Base-by-base conservation (phyloP, 169 alveolate species). In the Eimeria praecox region DNA sequence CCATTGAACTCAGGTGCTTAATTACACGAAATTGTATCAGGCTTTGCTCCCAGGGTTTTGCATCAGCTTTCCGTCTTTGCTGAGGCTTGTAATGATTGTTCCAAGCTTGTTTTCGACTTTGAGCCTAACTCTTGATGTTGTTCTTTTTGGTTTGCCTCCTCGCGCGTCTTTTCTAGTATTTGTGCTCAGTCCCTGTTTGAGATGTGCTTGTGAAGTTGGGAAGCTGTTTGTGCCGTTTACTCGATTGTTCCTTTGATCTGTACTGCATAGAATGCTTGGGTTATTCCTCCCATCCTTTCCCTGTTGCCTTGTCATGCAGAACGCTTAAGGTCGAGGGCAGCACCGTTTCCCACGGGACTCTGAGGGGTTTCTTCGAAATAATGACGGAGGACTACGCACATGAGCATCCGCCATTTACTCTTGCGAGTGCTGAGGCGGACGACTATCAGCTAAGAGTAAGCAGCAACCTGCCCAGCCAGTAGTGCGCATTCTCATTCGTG, bases 301-400 rank as follows among this genome's bases (percentile, higher is more conserved):
- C 80, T 22, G 30, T 22, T 69, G 78, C 54, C 1, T 59, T 33
- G 12, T 27, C 75, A 24, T 54, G 22, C 90, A 90, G 98, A 46
- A 95, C 98, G 0, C 85, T 97, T 82, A 97, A 97, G 66, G 96
- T 95, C 86, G 98, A 97, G 42, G 97, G 95, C 40, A 96, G 97
- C 90, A 96, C 99, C 73, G 96, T 97, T 18, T 98, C 99, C 42
- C 99, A 98, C 93, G 99, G 99, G 22, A 97, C 98, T 4, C 85
- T 98, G 62, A 97, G 99, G 62, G 98, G 98, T 62, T 98, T 99
- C 98, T 96, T 97, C 90, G 99, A 98, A 94, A 97, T 98, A 69
- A 96, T 97, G 97, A 97, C 97, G 38, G 97, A 96, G 62, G 98
- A 97, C 33, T 97, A 95, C 78, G 98, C 99, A 24, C 97, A 97